phyloP scores from a whole-genome alignment of 2,329 filamentous ascomycete species.

The Microdochium trichocladiopsis region DNA sequence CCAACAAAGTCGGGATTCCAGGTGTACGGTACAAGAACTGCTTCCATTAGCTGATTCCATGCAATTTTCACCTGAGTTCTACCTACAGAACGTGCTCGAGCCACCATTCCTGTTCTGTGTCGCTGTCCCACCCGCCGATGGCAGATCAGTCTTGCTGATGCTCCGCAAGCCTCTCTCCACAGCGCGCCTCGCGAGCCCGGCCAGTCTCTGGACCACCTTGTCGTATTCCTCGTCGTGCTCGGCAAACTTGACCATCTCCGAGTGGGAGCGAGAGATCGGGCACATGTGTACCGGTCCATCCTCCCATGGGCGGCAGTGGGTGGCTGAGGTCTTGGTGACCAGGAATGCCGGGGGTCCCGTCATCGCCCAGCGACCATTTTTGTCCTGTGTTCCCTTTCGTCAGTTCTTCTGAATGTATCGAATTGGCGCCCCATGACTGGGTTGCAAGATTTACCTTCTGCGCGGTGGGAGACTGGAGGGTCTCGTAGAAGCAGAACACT shows the following conservation, averaged over 20 bases:
- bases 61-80: neutral
- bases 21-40: slow-evolving; percentile 10
- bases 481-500: too few species aligned
- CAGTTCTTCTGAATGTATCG: neutral
- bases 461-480: slow-evolving; percentile 14
- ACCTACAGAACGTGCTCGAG: neutral
- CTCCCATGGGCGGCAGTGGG: slow-evolving; percentile 14
- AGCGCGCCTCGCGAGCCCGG: neutral
- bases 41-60: neutral
- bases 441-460: slow-evolving; percentile 6
- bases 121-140: neutral
- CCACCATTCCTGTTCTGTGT: neutral
- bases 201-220: neutral
- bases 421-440: too few species aligned
- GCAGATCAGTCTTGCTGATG: neutral
- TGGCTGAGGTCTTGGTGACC: slow-evolving; percentile 15
- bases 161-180: neutral
- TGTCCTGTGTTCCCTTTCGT: slow-evolving; percentile 5
- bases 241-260: slow-evolving; percentile 16
- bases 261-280: slow-evolving; percentile 8
- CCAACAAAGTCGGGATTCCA: slow-evolving; percentile 7
- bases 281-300: slow-evolving; percentile 11
- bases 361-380: slow-evolving; percentile 12
- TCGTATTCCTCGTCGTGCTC: slow-evolving; percentile 8
- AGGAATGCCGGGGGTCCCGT: slow-evolving; percentile 10